Percentiles rank a stretch among this genome's conserved stretches.
These are phyloP conservation scores for Zostera marina DNA, from an alignment of 116 monocot species.

Conservation along the genomic window DNA sequence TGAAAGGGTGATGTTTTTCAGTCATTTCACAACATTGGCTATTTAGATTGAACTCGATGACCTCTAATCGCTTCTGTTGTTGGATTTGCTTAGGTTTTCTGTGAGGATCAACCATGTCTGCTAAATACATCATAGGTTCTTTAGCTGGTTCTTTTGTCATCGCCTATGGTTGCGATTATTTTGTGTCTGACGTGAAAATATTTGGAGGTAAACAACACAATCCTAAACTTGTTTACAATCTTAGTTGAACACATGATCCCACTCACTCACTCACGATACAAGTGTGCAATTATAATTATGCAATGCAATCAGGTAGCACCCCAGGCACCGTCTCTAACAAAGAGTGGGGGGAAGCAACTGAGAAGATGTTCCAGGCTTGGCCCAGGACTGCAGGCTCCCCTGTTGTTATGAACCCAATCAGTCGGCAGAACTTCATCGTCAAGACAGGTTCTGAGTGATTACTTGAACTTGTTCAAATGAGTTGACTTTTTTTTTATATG, in stretches of 20 bases:
- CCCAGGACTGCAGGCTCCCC: constrained; percentile 44
- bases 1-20: no score
- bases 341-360: constrained; percentile 37
- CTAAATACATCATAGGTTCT: background rate
- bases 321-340: constrained; percentile 21
- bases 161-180: background rate
- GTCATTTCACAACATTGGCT: no score
- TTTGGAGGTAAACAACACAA: background rate
- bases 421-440: constrained; percentile 26
- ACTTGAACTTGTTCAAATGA: background rate
- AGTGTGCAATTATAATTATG: no score
- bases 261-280: no score
- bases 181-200: background rate
- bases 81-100: background rate
- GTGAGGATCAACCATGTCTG: background rate
- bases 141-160: background rate
- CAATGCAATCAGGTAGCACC: constrained; percentile 12
- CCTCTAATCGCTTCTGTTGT: background rate
- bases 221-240: no score
- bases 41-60: no score
- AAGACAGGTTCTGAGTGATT: constrained; percentile 6
- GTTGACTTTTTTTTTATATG: background rate
- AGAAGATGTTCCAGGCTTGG: constrained; percentile 39
- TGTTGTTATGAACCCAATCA: constrained; percentile 30
- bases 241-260: no score